Percentiles rank a stretch among this genome's conserved stretches.
Evolutionary conservation across 2,329 filamentous ascomycete species (phyloP).

Genomic region (Aspergillus melleus): DNA sequence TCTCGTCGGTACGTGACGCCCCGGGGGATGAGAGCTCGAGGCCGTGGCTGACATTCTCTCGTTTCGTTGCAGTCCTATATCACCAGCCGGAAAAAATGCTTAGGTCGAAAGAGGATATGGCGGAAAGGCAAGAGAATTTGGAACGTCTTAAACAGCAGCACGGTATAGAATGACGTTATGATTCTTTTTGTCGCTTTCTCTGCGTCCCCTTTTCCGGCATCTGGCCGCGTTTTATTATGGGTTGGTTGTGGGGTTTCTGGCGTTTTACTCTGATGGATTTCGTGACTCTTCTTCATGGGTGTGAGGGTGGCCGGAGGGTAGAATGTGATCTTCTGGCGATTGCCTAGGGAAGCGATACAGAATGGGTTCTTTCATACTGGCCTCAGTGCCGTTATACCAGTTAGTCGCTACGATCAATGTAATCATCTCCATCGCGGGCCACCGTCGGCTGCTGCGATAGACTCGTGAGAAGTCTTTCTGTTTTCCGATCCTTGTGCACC

Average conservation of each 20-base stretch:
- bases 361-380: slow-evolving; percentile 22
- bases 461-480: slow-evolving; percentile 14
- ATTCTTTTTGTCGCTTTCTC: slow-evolving; percentile 30
- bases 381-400: slow-evolving; percentile 17
- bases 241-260: slow-evolving; percentile 42
- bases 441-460: slow-evolving; percentile 17
- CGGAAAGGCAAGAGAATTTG: slow-evolving; percentile 92
- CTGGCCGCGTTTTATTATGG: slow-evolving; percentile 34
- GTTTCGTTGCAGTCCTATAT: slow-evolving; percentile 59
- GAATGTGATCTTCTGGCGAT: slow-evolving; percentile 23
- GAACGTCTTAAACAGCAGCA: slow-evolving; percentile 97
- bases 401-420: slow-evolving; percentile 25
- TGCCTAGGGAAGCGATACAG: slow-evolving; percentile 20
- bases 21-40: background rate
- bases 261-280: slow-evolving; percentile 41
- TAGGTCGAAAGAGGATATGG: slow-evolving; percentile 89
- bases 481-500: background rate
- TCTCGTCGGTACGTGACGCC: slow-evolving; percentile 73
- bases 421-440: slow-evolving; percentile 21
- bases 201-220: slow-evolving; percentile 35
- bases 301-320: slow-evolving; percentile 30
- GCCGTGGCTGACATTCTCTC: slow-evolving; percentile 7
- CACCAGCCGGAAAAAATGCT: slow-evolving; percentile 77
- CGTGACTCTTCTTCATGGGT: slow-evolving; percentile 29
- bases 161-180: slow-evolving; percentile 82